Base-by-base conservation (phyloP, 805 yeast genomes). In the Saccharomyces paradoxus region DNA sequence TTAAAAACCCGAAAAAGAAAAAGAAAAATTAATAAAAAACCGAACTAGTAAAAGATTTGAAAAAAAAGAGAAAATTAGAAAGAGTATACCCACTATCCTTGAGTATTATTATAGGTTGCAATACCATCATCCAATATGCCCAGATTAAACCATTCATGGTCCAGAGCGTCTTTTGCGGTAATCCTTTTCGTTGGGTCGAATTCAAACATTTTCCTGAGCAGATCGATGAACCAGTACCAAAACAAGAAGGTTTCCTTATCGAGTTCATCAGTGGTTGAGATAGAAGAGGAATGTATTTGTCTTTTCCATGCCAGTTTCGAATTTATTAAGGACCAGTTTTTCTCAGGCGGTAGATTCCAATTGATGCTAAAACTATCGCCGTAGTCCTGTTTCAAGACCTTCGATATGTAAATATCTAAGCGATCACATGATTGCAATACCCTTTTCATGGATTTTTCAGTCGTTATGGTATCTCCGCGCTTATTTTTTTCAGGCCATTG, bases 161-260 rank as follows among this genome's bases (percentile, higher is more conserved):
- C 76, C 60, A 89, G 75, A 0, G 95, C 94, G 58, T 86, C 85
- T 55, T 77, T 79, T 4, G 92, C 96, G 1, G 88, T 81, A 52
- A 87, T 81, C 60, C 96, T 75, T 63, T 83, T 77, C 2, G 76
- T 66, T 1, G 96, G 95, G 64, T 88, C 89, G 62, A 84, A 84
- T 29, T 79, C 82, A 57, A 89, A 80, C 63, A 88, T 76, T 60
- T 77, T 78, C 56, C 77, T 79, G 58, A 87, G 73, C 60, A 89
- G 74, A 68, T 89, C 96, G 51, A 78, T 72, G 68, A 90, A 90
- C 70, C 79, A 80, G 75, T 81, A 86, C 97, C 97, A 91, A 69
- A 89, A 89, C 48, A 81, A 77, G 66, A 86, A 86, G 54, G 83
- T 81, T 48, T 86, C 86, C 68, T 75, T 68, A 71, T 83, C 75